A percentile compares a stretch with the other conserved stretches of the same genome.
phyloP scores from a whole-genome alignment of 169 alveolate genomes.

The Plasmodium vinckei region DNA sequence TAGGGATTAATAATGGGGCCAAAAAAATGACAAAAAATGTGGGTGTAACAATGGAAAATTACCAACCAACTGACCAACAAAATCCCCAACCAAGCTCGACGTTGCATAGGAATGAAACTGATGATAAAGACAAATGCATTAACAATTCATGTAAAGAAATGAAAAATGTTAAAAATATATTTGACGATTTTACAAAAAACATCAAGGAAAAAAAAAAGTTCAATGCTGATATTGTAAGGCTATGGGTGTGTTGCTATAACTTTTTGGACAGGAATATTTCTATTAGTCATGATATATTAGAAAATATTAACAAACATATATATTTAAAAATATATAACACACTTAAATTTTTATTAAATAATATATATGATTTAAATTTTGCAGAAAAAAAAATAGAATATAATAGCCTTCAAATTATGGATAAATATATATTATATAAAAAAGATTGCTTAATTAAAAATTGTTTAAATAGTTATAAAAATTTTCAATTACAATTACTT shows the following conservation, averaged over 20 bases:
- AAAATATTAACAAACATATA: slow-evolving; percentile 47
- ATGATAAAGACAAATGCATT: background rate
- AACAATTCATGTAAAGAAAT: background rate
- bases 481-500: slow-evolving; percentile 42
- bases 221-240: slow-evolving; percentile 70
- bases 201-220: slow-evolving; percentile 10
- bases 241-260: slow-evolving; percentile 70
- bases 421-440: slow-evolving; percentile 38
- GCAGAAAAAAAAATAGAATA: slow-evolving; percentile 2
- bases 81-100: background rate
- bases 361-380: slow-evolving; percentile 45
- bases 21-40: background rate
- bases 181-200: background rate
- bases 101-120: background rate
- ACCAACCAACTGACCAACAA: background rate
- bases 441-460: slow-evolving; percentile 29
- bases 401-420: slow-evolving; percentile 54
- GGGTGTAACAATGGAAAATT: background rate
- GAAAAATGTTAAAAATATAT: background rate
- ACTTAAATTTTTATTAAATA: slow-evolving; percentile 50
- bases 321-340: slow-evolving; percentile 67
- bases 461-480: slow-evolving; percentile 26
- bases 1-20: slow-evolving; percentile 77
- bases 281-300: slow-evolving; percentile 48
- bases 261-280: slow-evolving; percentile 39